Base-by-base conservation (phyloP, 1,284 basidiomycete species). In the Microbotryomycetes sp. region DNA sequence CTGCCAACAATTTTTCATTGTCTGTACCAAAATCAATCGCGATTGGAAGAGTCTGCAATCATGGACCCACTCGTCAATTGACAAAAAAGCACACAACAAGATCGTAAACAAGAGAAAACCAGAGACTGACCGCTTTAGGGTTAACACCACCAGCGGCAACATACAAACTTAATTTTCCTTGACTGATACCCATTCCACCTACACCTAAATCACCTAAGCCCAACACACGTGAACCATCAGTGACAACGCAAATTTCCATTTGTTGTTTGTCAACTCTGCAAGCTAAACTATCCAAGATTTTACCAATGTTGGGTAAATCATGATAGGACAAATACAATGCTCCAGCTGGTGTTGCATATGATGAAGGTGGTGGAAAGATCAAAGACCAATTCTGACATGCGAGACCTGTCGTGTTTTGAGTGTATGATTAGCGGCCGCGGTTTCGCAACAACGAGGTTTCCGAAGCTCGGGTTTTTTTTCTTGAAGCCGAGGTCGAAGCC, bases 111-210 rank as follows among this genome's bases (percentile, higher is more conserved):
- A 12, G 7, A 3, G 29, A 53, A 19, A 22, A 3, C 32, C 16
- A 36, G 19, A 16, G n/a, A 65, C 60, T 54, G 12, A 59, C 64
- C 6, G 89, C 88, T 36, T 83, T 78, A 4, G 90, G 91, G 59
- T 88, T 87, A 66, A 96, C 87, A 58, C 91, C 92, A 62, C 67
- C 74, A 22, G 59, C 68, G 32, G 90, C 89, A 63, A 94, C 82
- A 74, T 96, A 97, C 42, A 97, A 82, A 25, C 88, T 91, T 15
- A 97, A 81, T 77, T 97, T 97, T 49, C 92, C 92, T 64, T 94
- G 88, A 23, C 88, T 85, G 72, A 97, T 97, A 3, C 90, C 90
- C 86, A 94, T 72, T 4, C 72, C 72, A 28, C 71, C 79, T 47
- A 79, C 72, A 22, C 81, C 81, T 23, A 96, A 83, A 74, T 97